phyloP scores from a whole-genome alignment of 1,139 yeast genomes.

The Lodderomyces oxycetoniae region DNA sequence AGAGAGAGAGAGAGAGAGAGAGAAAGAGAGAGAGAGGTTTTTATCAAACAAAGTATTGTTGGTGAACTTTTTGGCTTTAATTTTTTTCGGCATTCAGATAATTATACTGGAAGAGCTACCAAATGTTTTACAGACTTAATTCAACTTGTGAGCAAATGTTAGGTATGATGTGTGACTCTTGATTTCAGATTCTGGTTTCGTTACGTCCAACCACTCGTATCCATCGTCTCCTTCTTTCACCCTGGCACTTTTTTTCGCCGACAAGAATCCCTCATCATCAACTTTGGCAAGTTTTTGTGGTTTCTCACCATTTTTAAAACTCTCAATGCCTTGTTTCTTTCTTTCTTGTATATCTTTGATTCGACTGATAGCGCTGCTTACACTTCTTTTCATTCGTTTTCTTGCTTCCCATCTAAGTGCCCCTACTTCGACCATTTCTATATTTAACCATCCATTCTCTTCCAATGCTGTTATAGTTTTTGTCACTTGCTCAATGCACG shows the following conservation, averaged over 20 bases:
- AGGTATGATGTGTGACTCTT: conserved; percentile 93
- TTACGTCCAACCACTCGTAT: conserved; percentile 77
- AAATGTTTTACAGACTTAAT: neutral
- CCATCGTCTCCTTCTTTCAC: conserved; percentile 81
- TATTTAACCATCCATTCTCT: conserved; percentile 75
- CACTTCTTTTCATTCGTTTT: conserved; percentile 76
- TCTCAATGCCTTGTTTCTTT: conserved; percentile 69
- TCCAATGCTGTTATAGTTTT: conserved; percentile 75
- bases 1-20: too few relatives aligned
- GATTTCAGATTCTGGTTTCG: conserved; percentile 77
- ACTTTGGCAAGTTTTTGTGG: conserved; percentile 27
- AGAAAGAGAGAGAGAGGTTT: too few relatives aligned
- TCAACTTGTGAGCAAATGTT: conserved; percentile 64
- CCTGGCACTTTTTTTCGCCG: conserved; percentile 82
- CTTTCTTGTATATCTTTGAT: conserved; percentile 75
- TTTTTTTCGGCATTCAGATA: neutral
- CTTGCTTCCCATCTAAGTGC: conserved; percentile 89
- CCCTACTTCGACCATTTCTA: conserved; percentile 91
- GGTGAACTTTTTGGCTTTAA: neutral
- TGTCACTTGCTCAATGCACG: conserved; percentile 95
- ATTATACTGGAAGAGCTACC: neutral
- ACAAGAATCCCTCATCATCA: conserved; percentile 67
- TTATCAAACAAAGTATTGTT: neutral
- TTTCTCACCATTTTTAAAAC: conserved; percentile 34
- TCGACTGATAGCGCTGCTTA: conserved; percentile 77